Conservation (phyloP, 495 filamentous ascomycete species). For the Xylaria sp. region DNA sequence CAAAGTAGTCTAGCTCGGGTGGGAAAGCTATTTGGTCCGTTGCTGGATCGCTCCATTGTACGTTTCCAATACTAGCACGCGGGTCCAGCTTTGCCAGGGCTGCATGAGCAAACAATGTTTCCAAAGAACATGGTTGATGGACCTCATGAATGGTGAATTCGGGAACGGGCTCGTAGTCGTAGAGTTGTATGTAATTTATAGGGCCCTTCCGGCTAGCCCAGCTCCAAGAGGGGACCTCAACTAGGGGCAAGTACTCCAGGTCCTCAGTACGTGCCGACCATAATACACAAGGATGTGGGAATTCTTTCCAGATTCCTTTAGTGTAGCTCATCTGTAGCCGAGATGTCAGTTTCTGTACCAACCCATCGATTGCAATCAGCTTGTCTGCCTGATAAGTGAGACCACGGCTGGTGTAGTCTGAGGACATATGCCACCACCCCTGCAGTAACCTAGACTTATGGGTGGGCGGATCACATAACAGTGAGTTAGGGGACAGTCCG, state of each 20-base stretch:
- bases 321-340: neutral
- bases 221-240: conserved; percentile 8
- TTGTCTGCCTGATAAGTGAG: conserved; percentile 13
- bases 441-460: neutral
- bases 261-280: conserved; percentile 17
- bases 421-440: conserved; percentile 12
- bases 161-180: conserved; percentile 5
- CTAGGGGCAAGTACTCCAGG: conserved; percentile 2
- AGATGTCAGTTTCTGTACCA: conserved; percentile 8
- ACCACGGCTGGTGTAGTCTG: conserved; percentile 10
- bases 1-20: conserved; percentile 6
- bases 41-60: conserved; percentile 9
- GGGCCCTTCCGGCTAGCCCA: conserved; percentile 12
- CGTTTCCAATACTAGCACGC: neutral
- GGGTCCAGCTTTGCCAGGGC: neutral
- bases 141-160: neutral
- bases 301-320: conserved; percentile 13
- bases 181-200: conserved; percentile 2
- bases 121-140: neutral
- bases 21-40: neutral
- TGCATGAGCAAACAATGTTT: neutral
- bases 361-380: conserved; percentile 6
- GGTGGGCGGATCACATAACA: neutral
- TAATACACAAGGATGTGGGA: neutral
- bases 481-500: conserved; percentile 1